Conservation (phyloP, 176 grass and related monocot genomes). For the Rhipidocladum racemiflorum region DNA sequence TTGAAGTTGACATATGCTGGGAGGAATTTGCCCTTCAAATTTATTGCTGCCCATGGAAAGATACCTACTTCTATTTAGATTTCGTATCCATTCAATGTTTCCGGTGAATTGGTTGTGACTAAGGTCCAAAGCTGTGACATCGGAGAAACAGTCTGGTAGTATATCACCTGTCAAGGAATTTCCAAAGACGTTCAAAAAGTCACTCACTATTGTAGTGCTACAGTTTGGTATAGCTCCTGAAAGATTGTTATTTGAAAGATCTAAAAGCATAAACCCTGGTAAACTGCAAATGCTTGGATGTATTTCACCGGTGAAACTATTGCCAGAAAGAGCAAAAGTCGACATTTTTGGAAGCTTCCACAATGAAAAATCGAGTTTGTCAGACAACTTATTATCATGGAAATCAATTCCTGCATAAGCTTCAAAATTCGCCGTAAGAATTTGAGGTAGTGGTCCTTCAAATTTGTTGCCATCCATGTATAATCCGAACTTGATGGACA, state of each 20-base stretch:
- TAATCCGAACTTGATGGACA: background rate
- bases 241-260: no score
- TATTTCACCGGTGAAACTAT: no score
- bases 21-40: slow-evolving; percentile 12
- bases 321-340: background rate
- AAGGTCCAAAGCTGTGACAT: background rate
- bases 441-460: background rate
- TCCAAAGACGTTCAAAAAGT: background rate
- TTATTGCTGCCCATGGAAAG: background rate
- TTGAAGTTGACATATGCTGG: background rate
- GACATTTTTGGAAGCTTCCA: background rate
- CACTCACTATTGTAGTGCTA: accelerated
- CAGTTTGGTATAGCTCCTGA: slow-evolving; percentile 6
- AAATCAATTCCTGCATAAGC: background rate
- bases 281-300: no score
- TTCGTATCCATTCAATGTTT: background rate
- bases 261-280: no score
- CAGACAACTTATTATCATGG: background rate
- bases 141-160: background rate
- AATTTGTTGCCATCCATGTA: background rate
- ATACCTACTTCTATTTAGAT: background rate
- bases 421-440: background rate
- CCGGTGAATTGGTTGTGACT: slow-evolving; percentile 3
- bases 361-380: background rate
- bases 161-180: slow-evolving; percentile 11